Evolutionary conservation across 2,329 filamentous ascomycete species (phyloP).

Genomic region (Calonectria hongkongensis): DNA sequence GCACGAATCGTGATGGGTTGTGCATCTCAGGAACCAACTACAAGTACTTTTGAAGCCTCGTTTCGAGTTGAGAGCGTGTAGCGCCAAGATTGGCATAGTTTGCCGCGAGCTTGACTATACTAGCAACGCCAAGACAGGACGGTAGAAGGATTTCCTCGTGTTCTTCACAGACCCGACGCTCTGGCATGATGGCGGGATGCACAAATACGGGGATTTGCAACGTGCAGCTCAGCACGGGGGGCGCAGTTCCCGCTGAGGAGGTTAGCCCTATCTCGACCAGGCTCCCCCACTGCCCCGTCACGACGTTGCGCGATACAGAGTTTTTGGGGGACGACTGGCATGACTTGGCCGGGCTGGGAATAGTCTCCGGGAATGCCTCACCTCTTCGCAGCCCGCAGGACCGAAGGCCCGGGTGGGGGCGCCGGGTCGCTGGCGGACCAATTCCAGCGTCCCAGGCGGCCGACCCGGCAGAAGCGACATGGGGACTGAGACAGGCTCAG

Average conservation of each 20-base stretch:
- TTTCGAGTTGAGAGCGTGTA: not conserved
- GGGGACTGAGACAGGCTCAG: conserved; percentile 11
- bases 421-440: not conserved
- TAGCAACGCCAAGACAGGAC: not conserved
- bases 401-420: conserved; percentile 2
- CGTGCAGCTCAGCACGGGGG: not conserved
- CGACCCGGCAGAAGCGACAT: conserved; percentile 24
- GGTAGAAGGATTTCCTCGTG: not conserved
- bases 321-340: not conserved
- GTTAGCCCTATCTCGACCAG: too few species aligned
- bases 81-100: not conserved
- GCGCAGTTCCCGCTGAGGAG: not conserved
- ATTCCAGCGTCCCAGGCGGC: conserved; percentile 11
- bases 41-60: too few species aligned
- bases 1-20: too few species aligned
- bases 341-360: conserved; percentile 7
- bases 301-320: too few species aligned
- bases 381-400: not conserved
- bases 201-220: not conserved
- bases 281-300: too few species aligned
- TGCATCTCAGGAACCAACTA: too few species aligned
- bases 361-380: conserved; percentile 7
- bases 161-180: not conserved
- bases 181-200: not conserved
- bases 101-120: not conserved